phyloP scores from a whole-genome alignment of 768 basidiomycete species.

The Pleurotus platypus region DNA sequence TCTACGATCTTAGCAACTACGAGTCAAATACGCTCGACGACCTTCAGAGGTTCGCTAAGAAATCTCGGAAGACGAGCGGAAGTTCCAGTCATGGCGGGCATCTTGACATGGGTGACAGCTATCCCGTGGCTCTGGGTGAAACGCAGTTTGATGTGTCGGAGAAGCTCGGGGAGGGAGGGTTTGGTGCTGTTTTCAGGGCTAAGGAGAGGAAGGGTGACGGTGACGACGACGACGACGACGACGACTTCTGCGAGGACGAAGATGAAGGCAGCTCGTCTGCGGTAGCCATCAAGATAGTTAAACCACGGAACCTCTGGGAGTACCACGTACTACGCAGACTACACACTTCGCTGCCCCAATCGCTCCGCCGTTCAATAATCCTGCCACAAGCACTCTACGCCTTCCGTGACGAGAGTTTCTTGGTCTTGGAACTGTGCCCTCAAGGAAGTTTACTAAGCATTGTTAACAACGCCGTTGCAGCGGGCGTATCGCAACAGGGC shows the following conservation, averaged over 20 bases:
- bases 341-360: conserved; percentile 59
- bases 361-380: conserved; percentile 67
- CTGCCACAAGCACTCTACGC: conserved; percentile 76
- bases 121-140: conserved; percentile 60
- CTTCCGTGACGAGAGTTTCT: conserved; percentile 85
- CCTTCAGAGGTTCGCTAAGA: conserved; percentile 71
- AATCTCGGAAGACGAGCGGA: conserved; percentile 39
- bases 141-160: conserved; percentile 68
- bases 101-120: conserved; percentile 32
- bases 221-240: conserved; percentile 47
- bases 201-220: conserved; percentile 41
- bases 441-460: conserved; percentile 92
- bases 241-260: conserved; percentile 53
- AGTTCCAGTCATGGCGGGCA: conserved; percentile 28
- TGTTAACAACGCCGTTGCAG: conserved; percentile 77
- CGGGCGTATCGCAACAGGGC: conserved; percentile 76
- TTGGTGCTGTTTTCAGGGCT: conserved; percentile 92
- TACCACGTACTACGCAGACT: conserved; percentile 80
- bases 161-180: conserved; percentile 96
- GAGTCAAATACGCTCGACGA: conserved; percentile 59
- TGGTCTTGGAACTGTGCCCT: conserved; percentile 82
- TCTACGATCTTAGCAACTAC: conserved; percentile 52
- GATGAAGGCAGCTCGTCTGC: conserved; percentile 50
- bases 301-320: conserved; percentile 89
- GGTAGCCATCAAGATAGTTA: conserved; percentile 90